Base-by-base conservation (phyloP, 345 rosid genomes). In the Corchorus olitorius region DNA sequence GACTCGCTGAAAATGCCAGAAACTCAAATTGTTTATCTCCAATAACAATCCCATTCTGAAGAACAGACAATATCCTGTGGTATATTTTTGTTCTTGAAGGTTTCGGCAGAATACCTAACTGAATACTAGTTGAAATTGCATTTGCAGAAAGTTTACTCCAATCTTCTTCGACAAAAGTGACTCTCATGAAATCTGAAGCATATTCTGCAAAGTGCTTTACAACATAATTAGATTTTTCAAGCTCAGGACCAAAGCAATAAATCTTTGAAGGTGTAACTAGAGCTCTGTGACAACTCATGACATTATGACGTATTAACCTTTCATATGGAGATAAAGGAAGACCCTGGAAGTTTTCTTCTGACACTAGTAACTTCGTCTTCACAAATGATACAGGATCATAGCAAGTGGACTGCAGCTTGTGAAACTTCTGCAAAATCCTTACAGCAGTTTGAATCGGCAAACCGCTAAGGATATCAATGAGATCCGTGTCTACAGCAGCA, bases 1-100 rank as follows among this genome's bases (percentile, higher is more conserved):
- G 98, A 78, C 98, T 93, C 3, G 98, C 98, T 4, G 98, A 94
- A 81, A 94, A 94, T 72, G 98, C 98, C 63, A 94, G 86, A 87
- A 94, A 94, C 87, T 91, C 90, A 49, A 89, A 94, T 68, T 69
- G 85, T 77, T 93, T 94, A 48, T 83, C 74, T 73, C 97, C 98
- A 17, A 94, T 87, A 46, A 79, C 83, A 81, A 93, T 85, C 54
- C 98, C 98, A 75, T 93, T 88, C 75, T 74, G 80, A 80, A 94
- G 93, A 75, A 91, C 67, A 50, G 90, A 81, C 87, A 93, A 80
- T 86, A 93, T 82, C 76, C 99, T 90, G 13, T 80, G 80, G 78
- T 95, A 92, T 81, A 95, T 75, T 78, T 72, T 77, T 73, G 99
- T 95, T 82, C 89, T 88, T 56, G 77, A 85, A 69, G 97, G 93